Evolutionary conservation across 192 early-diverging fungal genomes (phyloP).

Genomic region (Umbelopsis sp.): DNA sequence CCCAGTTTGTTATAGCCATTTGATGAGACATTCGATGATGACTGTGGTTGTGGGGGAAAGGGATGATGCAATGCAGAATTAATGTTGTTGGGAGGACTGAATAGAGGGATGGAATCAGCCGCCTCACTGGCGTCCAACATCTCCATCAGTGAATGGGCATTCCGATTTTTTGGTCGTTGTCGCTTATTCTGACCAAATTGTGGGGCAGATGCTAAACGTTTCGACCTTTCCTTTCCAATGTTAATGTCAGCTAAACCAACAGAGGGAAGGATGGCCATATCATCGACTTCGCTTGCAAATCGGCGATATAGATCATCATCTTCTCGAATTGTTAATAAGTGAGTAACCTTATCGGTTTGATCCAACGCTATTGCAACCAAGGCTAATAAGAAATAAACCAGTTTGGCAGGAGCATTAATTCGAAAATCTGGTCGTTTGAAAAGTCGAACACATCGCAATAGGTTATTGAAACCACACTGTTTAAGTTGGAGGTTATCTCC

Average conservation of each 20-base stretch:
- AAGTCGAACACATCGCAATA: slow-evolving; percentile 13
- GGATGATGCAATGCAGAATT: background rate
- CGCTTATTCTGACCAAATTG: background rate
- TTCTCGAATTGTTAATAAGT: background rate
- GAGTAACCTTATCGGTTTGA: background rate
- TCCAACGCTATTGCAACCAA: background rate
- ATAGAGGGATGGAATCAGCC: background rate
- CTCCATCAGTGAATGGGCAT: background rate
- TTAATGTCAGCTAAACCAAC: background rate
- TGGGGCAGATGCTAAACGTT: background rate
- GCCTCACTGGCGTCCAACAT: slow-evolving; percentile 4
- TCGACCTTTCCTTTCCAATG: background rate
- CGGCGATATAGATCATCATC: background rate
- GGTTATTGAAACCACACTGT: slow-evolving; percentile 13
- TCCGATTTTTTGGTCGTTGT: background rate
- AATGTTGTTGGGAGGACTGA: background rate
- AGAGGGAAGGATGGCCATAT: background rate
- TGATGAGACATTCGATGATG: no score
- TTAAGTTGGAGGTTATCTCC: slow-evolving; percentile 14
- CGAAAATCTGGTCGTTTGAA: slow-evolving; percentile 11
- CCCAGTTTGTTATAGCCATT: background rate
- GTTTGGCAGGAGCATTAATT: background rate
- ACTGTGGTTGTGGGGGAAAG: no score
- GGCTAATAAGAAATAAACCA: background rate
- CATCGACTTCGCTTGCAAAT: background rate